Percentiles rank a stretch among this genome's conserved stretches.
Evolutionary conservation across 2,329 filamentous ascomycete species (phyloP).

Genomic region (Fusarium multiceps): DNA sequence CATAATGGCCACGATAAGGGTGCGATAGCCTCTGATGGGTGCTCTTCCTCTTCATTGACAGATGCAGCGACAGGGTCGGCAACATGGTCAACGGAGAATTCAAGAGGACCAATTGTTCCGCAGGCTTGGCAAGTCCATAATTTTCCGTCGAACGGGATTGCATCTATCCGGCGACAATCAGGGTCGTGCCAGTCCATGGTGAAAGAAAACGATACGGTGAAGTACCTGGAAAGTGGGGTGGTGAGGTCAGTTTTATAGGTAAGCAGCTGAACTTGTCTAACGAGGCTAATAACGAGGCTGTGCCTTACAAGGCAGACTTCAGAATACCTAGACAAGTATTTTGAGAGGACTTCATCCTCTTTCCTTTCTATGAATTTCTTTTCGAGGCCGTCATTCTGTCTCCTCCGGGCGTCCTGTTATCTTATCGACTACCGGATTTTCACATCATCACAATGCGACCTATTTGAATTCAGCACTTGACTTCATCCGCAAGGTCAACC

Average conservation of each 20-base stretch:
- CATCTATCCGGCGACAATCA: slow-evolving; percentile 15
- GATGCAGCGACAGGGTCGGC: background rate
- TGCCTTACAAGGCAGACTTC: background rate
- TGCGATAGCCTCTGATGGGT: background rate
- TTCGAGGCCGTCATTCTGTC: too few relatives aligned
- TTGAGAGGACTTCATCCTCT: background rate
- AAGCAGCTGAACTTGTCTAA: background rate
- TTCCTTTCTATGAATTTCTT: background rate
- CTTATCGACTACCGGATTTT: background rate
- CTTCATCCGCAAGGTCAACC: background rate
- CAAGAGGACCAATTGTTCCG: slow-evolving; percentile 15
- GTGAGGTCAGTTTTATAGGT: slow-evolving; percentile 1
- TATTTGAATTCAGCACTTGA: background rate
- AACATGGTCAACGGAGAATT: background rate
- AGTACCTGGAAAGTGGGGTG: slow-evolving; percentile 7
- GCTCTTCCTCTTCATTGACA: background rate
- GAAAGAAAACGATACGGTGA: too few relatives aligned
- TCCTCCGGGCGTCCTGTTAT: background rate
- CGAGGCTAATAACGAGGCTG: background rate
- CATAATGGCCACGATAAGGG: slow-evolving; percentile 8
- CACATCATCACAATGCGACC: background rate
- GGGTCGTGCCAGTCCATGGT: slow-evolving; percentile 28
- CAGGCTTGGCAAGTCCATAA: slow-evolving; percentile 24
- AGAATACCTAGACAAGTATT: background rate
- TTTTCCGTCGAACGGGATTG: slow-evolving; percentile 2